Percentiles rank a stretch among this genome's conserved stretches.
phyloP scores from a whole-genome alignment of 257 asterid genomes.

The Salvia miltiorrhiza region DNA sequence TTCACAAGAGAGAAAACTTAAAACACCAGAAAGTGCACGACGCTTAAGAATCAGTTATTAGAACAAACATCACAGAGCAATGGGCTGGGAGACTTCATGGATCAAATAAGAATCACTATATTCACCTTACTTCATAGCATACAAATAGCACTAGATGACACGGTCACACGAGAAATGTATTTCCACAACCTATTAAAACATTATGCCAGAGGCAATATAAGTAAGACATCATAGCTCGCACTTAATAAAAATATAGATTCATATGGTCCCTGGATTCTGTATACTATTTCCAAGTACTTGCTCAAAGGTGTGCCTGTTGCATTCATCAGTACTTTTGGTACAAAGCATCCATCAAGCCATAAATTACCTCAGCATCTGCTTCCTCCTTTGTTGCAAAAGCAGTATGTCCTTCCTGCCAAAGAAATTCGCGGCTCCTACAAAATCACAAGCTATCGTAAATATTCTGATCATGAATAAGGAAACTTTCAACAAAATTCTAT shows the following conservation, averaged over 20 bases:
- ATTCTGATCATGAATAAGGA: neutral
- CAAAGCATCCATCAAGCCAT: conserved; percentile 9
- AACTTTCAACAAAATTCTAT: neutral
- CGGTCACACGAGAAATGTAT: neutral
- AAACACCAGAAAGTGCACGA: neutral
- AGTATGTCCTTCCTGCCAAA: conserved; percentile 98
- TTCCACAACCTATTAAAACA: neutral
- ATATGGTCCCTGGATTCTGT: neutral
- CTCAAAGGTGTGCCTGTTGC: neutral
- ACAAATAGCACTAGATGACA: neutral
- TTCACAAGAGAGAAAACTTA: neutral
- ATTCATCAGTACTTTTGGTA: neutral
- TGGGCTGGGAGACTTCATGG: neutral
- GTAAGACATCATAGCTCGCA: neutral
- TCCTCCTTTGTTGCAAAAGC: conserved; percentile 94
- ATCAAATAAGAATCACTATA: neutral
- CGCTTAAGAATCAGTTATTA: neutral
- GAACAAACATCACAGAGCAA: neutral
- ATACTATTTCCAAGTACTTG: neutral
- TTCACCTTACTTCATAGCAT: neutral
- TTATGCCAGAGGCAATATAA: neutral
- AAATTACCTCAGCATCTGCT: conserved; percentile 74
- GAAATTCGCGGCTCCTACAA: conserved; percentile 87
- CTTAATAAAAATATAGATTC: neutral
- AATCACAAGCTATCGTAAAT: conserved; percentile 15